A percentile compares a stretch with the other conserved stretches of the same genome.
Conservation (phyloP, 768 basidiomycete genomes). For the Naganishia antarctica region DNA sequence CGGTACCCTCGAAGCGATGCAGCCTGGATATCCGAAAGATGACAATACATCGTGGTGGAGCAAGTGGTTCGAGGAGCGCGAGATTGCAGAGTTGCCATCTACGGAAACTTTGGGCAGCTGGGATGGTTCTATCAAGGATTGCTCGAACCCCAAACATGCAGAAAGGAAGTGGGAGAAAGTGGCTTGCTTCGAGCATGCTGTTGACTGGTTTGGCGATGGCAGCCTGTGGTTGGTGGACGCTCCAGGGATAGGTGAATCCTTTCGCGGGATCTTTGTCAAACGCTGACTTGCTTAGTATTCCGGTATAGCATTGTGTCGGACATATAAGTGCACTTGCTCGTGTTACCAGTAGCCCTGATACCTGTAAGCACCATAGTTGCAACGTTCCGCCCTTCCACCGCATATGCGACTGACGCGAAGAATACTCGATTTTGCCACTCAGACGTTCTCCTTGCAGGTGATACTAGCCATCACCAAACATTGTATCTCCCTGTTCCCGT, state of each 20-base stretch:
- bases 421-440: not conserved
- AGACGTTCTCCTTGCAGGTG: slow-evolving; percentile 37
- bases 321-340: slow-evolving; percentile 36
- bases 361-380: no score
- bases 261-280: no score
- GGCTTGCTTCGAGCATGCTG: slow-evolving; percentile 32
- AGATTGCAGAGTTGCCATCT: slow-evolving; percentile 29
- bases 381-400: not conserved
- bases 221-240: slow-evolving; percentile 35
- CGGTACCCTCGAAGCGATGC: slow-evolving; percentile 30
- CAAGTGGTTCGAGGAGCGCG: slow-evolving; percentile 31
- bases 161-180: slow-evolving; percentile 30
- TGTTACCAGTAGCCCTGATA: slow-evolving; percentile 33
- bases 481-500: slow-evolving; percentile 35
- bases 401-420: not conserved
- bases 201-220: slow-evolving; percentile 39
- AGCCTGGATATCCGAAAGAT: slow-evolving; percentile 30
- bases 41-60: slow-evolving; percentile 28
- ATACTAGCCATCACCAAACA: slow-evolving; percentile 34
- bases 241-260: slow-evolving; percentile 35
- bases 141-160: not conserved
- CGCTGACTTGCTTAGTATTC: not conserved
- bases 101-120: slow-evolving; percentile 15
- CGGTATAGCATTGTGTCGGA: slow-evolving; percentile 32
- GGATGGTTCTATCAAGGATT: slow-evolving; percentile 11